Evolutionary conservation across 441 rosid genomes (phyloP), one percentile per base, ranked within the genome.

Genomic region (Dalechampia spathulata): DNA sequence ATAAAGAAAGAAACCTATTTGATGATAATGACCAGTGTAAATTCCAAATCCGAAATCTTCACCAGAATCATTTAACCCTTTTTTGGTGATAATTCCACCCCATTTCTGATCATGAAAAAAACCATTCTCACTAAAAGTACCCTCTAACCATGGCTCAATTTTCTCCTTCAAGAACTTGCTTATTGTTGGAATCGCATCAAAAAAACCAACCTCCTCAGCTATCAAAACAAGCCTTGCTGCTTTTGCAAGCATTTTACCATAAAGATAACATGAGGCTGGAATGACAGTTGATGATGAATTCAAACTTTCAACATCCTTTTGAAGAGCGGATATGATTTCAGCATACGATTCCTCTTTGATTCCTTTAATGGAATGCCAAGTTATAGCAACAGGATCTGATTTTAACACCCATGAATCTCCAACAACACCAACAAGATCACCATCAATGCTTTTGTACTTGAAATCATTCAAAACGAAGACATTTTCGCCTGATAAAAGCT

Each of bases 31-130:
- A 54, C 80, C 90, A 57, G 82, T 89, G 60, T 76, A 92, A 27
- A 82, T 13, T 21, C 97, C 97, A 17, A 89, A 92, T 12, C 97
- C 97, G 36, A 85, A 92, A 73, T 92, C 99, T 0, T 87, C 96
- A 42, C 90, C 84, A 0, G 86, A 47, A 75, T 85, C 94, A 8
- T 25, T 42, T 2, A 80, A 67, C 1, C 97, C 95, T 73, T 73
- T 87, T 70, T 75, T 83, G 14, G 95, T 82, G 16, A 92, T 72
- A 34, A 92, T 75, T 5, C 99, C 99, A 61, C 97, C 92, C 99
- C 99, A 90, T 49, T 76, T 83, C 6, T 75, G 60, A 30, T 92
- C 99, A 50, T 86, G 80, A 36, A 89, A 26, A 60, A 92, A 92
- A 23, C 97, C 97, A 65, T 89, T 92, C 23, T 76, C 82, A 44